Percentiles rank a stretch among this genome's conserved stretches.
phyloP scores from a whole-genome alignment of 306 rosid species.

The Crotalaria pallida region DNA sequence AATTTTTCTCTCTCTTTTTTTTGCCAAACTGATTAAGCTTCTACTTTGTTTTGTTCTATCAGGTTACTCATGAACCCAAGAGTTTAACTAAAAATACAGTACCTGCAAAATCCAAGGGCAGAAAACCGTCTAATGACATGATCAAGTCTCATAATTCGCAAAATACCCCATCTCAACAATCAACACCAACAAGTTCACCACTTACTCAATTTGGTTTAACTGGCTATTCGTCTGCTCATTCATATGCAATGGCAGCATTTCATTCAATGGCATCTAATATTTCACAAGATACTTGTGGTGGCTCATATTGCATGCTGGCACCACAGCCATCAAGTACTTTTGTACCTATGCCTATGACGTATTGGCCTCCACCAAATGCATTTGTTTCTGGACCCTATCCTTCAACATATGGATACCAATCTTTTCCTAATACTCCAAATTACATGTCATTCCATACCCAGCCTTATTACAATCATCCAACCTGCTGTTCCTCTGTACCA shows the following conservation, averaged over 20 bases:
- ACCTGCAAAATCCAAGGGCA: conserved; percentile 46
- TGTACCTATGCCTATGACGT: conserved; percentile 68
- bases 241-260: conserved; percentile 42
- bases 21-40: conserved; percentile 7
- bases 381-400: conserved; percentile 47
- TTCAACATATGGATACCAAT: conserved; percentile 45
- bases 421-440: conserved; percentile 51
- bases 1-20: too few species aligned
- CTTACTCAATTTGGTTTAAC: conserved; percentile 43
- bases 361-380: conserved; percentile 75
- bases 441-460: conserved; percentile 47
- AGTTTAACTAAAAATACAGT: conserved; percentile 25
- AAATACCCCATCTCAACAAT: conserved; percentile 16
- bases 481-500: too few species aligned
- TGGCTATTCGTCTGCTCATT: conserved; percentile 41
- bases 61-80: conserved; percentile 40
- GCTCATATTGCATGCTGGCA: conserved; percentile 38
- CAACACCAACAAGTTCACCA: conserved; percentile 24
- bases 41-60: conserved; percentile 23
- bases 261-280: conserved; percentile 40
- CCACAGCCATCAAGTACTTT: conserved; percentile 48
- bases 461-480: conserved; percentile 39
- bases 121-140: conserved; percentile 32
- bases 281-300: conserved; percentile 30
- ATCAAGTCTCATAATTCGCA: conserved; percentile 27